Evolutionary conservation across 202 grass and related monocot genomes (phyloP).

Genomic region (Setaria italica): DNA sequence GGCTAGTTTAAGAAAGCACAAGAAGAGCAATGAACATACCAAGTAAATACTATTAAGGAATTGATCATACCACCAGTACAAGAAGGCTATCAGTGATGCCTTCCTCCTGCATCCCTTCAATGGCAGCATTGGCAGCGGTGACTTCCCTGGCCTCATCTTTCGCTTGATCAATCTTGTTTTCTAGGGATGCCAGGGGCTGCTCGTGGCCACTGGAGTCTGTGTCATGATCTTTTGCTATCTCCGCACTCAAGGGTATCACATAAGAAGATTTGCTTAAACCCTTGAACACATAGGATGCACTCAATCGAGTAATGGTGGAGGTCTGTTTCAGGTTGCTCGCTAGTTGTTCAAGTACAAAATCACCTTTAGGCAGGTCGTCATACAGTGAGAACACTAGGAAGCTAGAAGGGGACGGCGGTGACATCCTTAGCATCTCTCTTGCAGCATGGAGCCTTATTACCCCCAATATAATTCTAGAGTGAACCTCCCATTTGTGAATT

Average conservation of each 20-base stretch:
- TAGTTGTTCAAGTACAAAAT: conserved; percentile 81
- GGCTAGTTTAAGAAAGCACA: background rate
- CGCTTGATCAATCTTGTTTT: conserved; percentile 69
- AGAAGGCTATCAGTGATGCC: conserved; percentile 88
- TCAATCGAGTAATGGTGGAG: conserved; percentile 62
- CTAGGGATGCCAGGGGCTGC: conserved; percentile 51
- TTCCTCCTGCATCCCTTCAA: conserved; percentile 81
- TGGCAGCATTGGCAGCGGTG: conserved; percentile 63
- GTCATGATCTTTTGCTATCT: conserved; percentile 54
- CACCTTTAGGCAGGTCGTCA: conserved; percentile 83
- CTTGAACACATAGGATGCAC: conserved; percentile 79
- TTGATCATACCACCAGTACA: conserved; percentile 61
- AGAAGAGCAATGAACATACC: background rate
- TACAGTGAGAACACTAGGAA: conserved; percentile 86
- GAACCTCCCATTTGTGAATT: conserved; percentile 69
- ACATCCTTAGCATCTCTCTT: conserved; percentile 88
- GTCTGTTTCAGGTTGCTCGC: conserved; percentile 75
- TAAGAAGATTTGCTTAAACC: conserved; percentile 57
- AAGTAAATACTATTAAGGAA: background rate
- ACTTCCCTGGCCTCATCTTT: conserved; percentile 78
- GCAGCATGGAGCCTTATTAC: conserved; percentile 89
- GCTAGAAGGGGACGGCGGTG: conserved; percentile 66
- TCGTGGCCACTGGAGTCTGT: conserved; percentile 43
- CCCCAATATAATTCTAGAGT: conserved; percentile 77
- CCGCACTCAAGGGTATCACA: conserved; percentile 30